Conservation (phyloP, 164 flowering plant genomes). For the Aristolochia californica region DNA sequence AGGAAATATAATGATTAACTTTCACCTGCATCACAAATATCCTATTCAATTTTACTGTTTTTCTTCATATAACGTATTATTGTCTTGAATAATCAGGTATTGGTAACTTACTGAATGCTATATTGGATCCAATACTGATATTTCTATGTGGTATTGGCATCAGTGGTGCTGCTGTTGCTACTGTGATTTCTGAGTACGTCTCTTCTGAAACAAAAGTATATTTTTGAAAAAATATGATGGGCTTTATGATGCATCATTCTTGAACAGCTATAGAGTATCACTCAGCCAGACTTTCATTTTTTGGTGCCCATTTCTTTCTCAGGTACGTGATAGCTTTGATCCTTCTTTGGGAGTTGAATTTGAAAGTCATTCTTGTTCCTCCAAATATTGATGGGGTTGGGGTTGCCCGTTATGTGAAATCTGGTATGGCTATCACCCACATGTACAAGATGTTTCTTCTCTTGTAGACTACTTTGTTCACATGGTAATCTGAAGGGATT, state of each 20-base stretch:
- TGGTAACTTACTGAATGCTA: conserved; percentile 74
- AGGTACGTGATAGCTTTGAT: conserved; percentile 78
- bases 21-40: too few relatives aligned
- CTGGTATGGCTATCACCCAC: conserved; percentile 39
- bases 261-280: too few relatives aligned
- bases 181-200: conserved; percentile 96
- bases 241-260: neutral
- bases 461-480: too few relatives aligned
- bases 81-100: conserved; percentile 39
- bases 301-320: conserved; percentile 6
- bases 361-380: conserved; percentile 40
- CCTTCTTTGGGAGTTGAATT: conserved; percentile 75
- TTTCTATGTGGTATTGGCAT: conserved; percentile 57
- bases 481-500: too few relatives aligned
- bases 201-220: conserved; percentile 39
- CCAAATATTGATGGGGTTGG: conserved; percentile 39
- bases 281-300: too few relatives aligned
- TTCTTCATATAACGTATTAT: too few relatives aligned
- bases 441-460: neutral
- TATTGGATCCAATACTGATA: conserved; percentile 68
- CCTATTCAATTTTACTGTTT: too few relatives aligned
- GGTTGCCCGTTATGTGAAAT: conserved; percentile 51
- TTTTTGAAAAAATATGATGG: neutral
- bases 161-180: conserved; percentile 87
- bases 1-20: too few relatives aligned